Base-by-base conservation (phyloP, 1,284 basidiomycete genomes). In the Megacollybia platyphylla region DNA sequence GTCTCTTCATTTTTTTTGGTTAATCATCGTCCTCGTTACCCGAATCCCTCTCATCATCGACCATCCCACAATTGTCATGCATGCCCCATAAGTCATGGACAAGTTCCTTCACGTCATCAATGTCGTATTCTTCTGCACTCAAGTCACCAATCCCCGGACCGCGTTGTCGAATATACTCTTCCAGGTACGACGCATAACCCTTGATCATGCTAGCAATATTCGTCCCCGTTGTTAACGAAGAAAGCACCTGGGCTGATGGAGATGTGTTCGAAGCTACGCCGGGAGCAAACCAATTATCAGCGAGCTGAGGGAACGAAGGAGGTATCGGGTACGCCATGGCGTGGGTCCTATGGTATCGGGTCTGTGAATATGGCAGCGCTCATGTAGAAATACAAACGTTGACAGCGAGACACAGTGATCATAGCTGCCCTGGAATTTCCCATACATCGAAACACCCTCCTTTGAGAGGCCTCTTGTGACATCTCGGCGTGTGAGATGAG, bases 381-480 rank as follows among this genome's bases (percentile, higher is more conserved):
- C 35, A 40, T 38, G 13, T 39, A 20, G 40, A 44, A 39, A 44
- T 41, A 18, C 45, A 35, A 34, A 35, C 28, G 24, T 11, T 24
- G 11, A 39, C 32, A 36, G 15, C 28, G 20, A 34, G 36, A 37
- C 44, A 18, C 41, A 10, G 37, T 39, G 15, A 9, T 45, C 28
- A 29, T 31, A 42, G 26, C 39, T 15, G 13, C 71, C 69, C 61
- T 52, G 53, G 65, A 65, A 67, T n/a, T 52, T 52, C 24, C 67
- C 54, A 46, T 71, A 71, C 2, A 53, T 50, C 9, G 49, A 44
- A 15, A 64, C 50, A n/a, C 62, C 57, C 7, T 57, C 43, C 13
- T 54, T 43, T 2, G 65, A 61, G 47, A 81, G 64, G 1, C 79
- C 80, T 48, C 80, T 65, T 9, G 71, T 68, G 39, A 81, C 68